These are phyloP conservation scores for Castanea mollissima DNA, from an alignment of 306 rosid species.

Conservation along the genomic window DNA sequence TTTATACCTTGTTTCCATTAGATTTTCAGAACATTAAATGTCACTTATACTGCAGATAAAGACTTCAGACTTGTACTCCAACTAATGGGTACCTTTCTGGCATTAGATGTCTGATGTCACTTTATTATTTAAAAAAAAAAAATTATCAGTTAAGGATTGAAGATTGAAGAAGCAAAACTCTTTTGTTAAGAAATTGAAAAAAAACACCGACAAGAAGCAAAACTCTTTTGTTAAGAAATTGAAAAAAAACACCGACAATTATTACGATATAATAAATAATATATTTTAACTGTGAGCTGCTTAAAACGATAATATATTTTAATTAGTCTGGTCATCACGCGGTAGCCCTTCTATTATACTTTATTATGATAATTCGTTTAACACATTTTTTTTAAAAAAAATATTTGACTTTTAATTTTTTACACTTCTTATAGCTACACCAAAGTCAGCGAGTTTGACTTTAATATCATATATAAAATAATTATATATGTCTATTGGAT, in stretches of 20 bases:
- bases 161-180: neutral
- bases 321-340: neutral
- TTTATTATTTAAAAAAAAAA: neutral
- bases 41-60: neutral
- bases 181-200: neutral
- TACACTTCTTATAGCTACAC: neutral
- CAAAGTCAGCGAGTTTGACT: neutral
- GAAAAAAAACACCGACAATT: neutral
- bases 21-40: neutral
- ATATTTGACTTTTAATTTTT: neutral
- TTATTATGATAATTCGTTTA: neutral
- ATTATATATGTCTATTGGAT: neutral
- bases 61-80: neutral
- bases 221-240: neutral
- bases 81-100: neutral
- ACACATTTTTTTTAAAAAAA: too few species aligned
- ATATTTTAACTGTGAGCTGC: neutral
- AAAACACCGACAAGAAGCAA: neutral
- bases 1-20: neutral
- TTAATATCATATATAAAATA: too few species aligned
- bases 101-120: neutral
- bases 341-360: neutral
- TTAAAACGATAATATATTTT: too few species aligned
- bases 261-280: neutral
- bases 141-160: neutral